A percentile compares a stretch with the other conserved stretches of the same genome.
Conservation (phyloP, 805 yeast species). For the Starmerella apis region DNA sequence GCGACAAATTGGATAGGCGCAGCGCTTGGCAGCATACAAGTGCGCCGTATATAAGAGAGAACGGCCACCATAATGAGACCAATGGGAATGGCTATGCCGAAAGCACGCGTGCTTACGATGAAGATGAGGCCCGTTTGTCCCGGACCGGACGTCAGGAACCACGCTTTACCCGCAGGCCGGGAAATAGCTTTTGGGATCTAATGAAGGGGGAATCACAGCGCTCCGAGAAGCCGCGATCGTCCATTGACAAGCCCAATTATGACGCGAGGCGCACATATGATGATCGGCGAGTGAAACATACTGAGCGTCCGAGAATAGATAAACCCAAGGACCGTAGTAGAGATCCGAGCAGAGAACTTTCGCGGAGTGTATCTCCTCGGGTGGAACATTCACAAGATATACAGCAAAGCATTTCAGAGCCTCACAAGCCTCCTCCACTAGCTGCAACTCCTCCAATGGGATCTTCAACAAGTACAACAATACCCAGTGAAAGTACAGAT, state of each 20-base stretch:
- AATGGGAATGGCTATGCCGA: neutral
- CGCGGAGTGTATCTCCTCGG: neutral
- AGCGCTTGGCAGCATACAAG: slow-evolving; percentile 4
- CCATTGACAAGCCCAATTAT: neutral
- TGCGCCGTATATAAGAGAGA: slow-evolving; percentile 2
- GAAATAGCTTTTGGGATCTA: slow-evolving; percentile 13
- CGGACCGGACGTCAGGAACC: slow-evolving; percentile 1
- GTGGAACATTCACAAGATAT: too few species aligned
- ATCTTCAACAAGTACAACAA: too few species aligned
- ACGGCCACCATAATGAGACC: neutral
- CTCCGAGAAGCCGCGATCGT: neutral
- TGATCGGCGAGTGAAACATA: neutral
- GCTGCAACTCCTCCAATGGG: too few species aligned
- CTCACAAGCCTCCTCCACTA: too few species aligned
- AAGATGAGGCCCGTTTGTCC: neutral
- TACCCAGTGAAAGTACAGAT: too few species aligned
- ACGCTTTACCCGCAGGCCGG: slow-evolving; percentile 14
- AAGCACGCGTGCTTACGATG: neutral
- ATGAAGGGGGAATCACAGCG: slow-evolving; percentile 6
- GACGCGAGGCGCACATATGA: neutral
- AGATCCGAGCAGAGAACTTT: neutral
- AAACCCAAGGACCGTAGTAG: neutral
- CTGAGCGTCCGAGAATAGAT: neutral
- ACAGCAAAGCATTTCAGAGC: too few species aligned
- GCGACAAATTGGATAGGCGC: slow-evolving; percentile 1